A percentile compares a stretch with the other conserved stretches of the same genome.
phyloP scores from a whole-genome alignment of 2,329 filamentous ascomycete species.

The Trichoderma sp. region DNA sequence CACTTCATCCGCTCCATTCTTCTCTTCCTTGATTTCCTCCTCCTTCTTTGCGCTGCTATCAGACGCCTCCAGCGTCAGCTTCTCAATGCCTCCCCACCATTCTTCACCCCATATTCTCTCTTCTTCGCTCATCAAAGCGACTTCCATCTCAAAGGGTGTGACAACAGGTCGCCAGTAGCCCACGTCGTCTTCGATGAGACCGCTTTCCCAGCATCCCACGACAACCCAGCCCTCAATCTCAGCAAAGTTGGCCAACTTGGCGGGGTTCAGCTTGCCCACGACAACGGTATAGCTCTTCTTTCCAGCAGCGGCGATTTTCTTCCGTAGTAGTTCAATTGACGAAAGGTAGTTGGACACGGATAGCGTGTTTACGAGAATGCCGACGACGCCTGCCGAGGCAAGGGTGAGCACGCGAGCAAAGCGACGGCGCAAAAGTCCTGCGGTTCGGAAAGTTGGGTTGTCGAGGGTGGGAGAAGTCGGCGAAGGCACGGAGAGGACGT shows the following conservation, averaged over 20 bases:
- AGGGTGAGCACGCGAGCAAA: conserved; percentile 85
- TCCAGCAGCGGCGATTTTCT: conserved; percentile 72
- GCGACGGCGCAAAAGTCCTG: conserved; percentile 70
- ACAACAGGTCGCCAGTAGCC: conserved; percentile 88
- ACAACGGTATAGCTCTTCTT: conserved; percentile 98
- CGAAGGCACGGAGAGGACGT: conserved; percentile 72
- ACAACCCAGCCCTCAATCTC: conserved; percentile 97
- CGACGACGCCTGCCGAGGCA: conserved; percentile 79
- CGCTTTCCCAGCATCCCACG: conserved; percentile 97
- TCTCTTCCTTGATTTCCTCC: conserved; percentile 25
- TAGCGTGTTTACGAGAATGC: conserved; percentile 93
- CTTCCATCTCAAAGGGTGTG: conserved; percentile 88
- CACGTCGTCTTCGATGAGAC: conserved; percentile 77
- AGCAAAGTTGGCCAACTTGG: conserved; percentile 94
- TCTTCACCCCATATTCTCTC: conserved; percentile 81
- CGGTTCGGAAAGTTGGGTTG: conserved; percentile 48
- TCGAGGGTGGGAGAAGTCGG: conserved; percentile 52
- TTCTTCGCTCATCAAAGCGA: conserved; percentile 74
- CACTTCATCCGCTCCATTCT: conserved; percentile 27
- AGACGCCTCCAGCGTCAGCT: conserved; percentile 51
- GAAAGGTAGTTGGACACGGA: conserved; percentile 87
- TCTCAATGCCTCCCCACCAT: conserved; percentile 87
- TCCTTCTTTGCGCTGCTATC: conserved; percentile 26
- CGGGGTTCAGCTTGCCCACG: conserved; percentile 92
- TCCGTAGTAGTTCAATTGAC: conserved; percentile 73